Conservation (phyloP, 129 eudicot species). For the Saposhnikovia divaricata region DNA sequence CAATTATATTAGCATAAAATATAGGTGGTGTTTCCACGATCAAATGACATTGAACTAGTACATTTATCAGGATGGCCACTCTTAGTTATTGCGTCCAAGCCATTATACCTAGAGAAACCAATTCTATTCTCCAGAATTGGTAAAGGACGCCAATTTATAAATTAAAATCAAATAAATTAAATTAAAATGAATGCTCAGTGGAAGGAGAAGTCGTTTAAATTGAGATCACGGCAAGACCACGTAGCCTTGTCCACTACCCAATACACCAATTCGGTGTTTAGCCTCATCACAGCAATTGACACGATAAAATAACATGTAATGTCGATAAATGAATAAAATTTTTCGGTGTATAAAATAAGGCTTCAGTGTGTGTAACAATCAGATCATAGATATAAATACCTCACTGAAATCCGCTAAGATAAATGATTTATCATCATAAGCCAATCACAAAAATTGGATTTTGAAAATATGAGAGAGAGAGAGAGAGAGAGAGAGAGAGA, state of each 20-base stretch:
- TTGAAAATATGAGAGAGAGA: no score
- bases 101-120: slow-evolving; percentile 45
- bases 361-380: slow-evolving; percentile 33
- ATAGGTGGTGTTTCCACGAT: slow-evolving; percentile 42
- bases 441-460: background rate
- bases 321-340: no score
- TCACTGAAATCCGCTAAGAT: slow-evolving; percentile 41
- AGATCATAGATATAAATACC: slow-evolving; percentile 22
- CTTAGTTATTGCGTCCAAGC: slow-evolving; percentile 38
- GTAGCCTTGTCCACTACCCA: slow-evolving; percentile 38
- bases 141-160: slow-evolving; percentile 32
- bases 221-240: slow-evolving; percentile 38
- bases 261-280: slow-evolving; percentile 17
- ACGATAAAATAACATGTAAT: background rate
- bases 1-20: background rate
- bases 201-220: slow-evolving; percentile 57
- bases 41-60: slow-evolving; percentile 22
- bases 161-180: background rate
- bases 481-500: background rate
- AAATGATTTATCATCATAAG: slow-evolving; percentile 21
- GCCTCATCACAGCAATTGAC: slow-evolving; percentile 31
- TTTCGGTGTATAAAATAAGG: background rate
- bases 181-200: slow-evolving; percentile 29
- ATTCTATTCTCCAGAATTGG: slow-evolving; percentile 44
- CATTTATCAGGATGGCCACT: slow-evolving; percentile 42